A percentile compares a stretch with the other conserved stretches of the same genome.
phyloP scores from a whole-genome alignment of 768 basidiomycete genomes.

The Podaxis sp. region DNA sequence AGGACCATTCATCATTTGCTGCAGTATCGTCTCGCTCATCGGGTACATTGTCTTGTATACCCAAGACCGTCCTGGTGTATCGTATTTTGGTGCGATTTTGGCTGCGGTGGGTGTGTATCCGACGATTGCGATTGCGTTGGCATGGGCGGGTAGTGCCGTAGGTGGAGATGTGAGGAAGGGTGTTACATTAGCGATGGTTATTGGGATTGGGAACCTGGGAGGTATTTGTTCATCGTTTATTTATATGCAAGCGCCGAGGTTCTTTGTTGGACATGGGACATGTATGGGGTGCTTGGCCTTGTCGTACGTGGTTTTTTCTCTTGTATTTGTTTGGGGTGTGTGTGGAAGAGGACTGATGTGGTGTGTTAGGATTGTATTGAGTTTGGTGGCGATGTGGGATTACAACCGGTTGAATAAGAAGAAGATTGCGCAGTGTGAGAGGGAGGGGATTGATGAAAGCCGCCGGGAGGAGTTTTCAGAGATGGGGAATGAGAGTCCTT shows the following conservation, averaged over 20 bases:
- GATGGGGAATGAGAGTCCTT: conserved; percentile 50
- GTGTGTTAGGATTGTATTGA: conserved; percentile 28
- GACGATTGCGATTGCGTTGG: conserved; percentile 40
- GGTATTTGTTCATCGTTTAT: conserved; percentile 38
- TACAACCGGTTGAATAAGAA: conserved; percentile 44
- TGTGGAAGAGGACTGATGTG: background rate
- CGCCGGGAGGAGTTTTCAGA: conserved; percentile 37
- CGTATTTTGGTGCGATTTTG: conserved; percentile 45
- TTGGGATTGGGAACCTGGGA: conserved; percentile 52
- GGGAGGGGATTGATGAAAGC: conserved; percentile 37
- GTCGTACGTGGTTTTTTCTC: conserved; percentile 23
- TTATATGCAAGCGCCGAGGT: conserved; percentile 32
- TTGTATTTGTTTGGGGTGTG: background rate
- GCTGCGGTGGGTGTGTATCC: conserved; percentile 52
- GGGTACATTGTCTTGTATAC: conserved; percentile 49
- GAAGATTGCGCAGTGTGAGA: conserved; percentile 40
- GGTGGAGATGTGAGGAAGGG: conserved; percentile 46
- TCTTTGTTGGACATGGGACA: conserved; percentile 33
- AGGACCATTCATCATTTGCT: conserved; percentile 45
- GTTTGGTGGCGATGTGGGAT: conserved; percentile 42
- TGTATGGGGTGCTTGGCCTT: conserved; percentile 25
- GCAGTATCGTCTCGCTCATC: conserved; percentile 38
- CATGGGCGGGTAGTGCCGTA: conserved; percentile 53
- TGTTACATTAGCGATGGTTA: conserved; percentile 47
- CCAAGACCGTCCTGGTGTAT: conserved; percentile 26